Evolutionary conservation across 148 eudicot species (phyloP), one percentile per base, ranked within the genome.

Genomic region (Agrostemma githago): DNA sequence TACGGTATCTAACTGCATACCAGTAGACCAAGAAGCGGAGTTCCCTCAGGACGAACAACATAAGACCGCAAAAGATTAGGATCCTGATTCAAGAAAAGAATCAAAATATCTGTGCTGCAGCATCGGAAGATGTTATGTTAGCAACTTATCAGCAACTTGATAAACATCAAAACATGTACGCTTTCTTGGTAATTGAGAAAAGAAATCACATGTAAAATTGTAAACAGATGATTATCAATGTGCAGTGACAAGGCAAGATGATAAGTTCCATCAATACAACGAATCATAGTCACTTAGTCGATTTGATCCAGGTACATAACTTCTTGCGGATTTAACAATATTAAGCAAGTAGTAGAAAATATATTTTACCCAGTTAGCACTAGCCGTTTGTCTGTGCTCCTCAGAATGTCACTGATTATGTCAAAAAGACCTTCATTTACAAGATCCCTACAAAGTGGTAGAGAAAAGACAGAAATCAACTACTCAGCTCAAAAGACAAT

Each of bases 21-120:
- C 99, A 96, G 77, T 71, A 88, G 96, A 83, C 99, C 97, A 83
- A 96, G 86, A 70, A 96, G 83, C 73, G 87, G 83, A 71, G 56
- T 64, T 59, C 97, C 99, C 68, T 96, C 96, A 74, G 84, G 94
- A 57, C 90, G 85, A 76, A 82, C 80, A 72, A 89, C 94, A 83
- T 87, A 85, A 62, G 94, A 83, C 38, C 92, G 97, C 87, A 90
- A 85, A 81, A 96, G 87, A 78, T 83, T 89, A 77, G 97, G 81
- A 81, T 96, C 99, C 81, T 90, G 99, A 83, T 85, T 96, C 76
- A 90, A 64, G 81, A 90, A 84, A 79, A 90, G 89, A 68, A 90
- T 85, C 77, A 96, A 92, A 71, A 92, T 96, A 85, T 96, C 99
- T 88, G 99, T 88, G 94, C 99, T 96, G 99, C 94, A 90, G 67